Evolutionary conservation across 768 basidiomycete species (phyloP), one percentile per base, ranked within the genome.

Genomic region (Suillus tomentosus): DNA sequence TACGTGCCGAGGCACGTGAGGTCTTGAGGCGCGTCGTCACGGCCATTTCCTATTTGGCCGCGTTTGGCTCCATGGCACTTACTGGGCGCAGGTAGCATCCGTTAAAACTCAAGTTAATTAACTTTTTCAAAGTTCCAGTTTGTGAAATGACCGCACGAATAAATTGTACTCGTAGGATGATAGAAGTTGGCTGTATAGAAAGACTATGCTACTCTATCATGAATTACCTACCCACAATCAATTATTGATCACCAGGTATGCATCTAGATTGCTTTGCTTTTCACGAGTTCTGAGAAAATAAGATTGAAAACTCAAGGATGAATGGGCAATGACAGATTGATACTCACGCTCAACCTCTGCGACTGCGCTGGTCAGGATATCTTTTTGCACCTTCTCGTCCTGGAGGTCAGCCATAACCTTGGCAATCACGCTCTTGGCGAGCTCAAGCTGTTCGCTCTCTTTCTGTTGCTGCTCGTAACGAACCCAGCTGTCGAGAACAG

Each of bases 401-500:
- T 85, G 81, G 68, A 99, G 78, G 71, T 82, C 83, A 74, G 88
- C 87, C 74, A 93, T 83, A 67, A 98, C 96, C 77, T 92, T 94
- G 64, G 88, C 86, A 71, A 97, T 92, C 75, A 99, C 91, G 60
- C 82, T 80, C 84, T 90, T 88, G 67, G 95, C 90, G 63, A 99
- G 88, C 59, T 94, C 92, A 39, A 88, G 84, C 85, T 99, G 97
- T 81, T 99, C 95, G 73, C 86, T 91, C 83, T 99, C 96, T 84
- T 97, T 95, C 74, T 87, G 84, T 76, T 96, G 94, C 75, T 97
- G 96, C 83, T 99, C 96, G 79, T 89, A 95, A 75, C 97, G 92
- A 63, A 95, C 96, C 96, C 96, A 97, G 76, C 92, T 93, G 83
- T 99, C 97, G 63, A 99, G 87, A 47, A 99, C 96, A 37, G 89